Conservation (phyloP, 805 yeast species). For the Yamadazyma takamatsuzukensis region DNA sequence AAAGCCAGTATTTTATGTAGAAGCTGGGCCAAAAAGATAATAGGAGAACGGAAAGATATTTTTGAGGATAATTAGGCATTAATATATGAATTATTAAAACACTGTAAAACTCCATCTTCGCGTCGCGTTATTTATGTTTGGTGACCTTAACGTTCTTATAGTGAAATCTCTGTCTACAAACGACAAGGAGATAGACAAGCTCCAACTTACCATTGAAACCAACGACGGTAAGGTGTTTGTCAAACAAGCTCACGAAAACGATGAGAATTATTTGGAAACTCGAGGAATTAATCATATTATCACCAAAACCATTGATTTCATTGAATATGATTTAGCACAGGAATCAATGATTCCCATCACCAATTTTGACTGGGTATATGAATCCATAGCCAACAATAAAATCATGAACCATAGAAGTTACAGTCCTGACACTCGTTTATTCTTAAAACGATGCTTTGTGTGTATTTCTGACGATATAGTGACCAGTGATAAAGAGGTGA, state of each 20-base stretch:
- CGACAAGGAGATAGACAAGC: slow-evolving; percentile 8
- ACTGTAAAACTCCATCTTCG: background rate
- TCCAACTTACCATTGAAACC: slow-evolving; percentile 8
- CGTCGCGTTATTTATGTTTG: slow-evolving; percentile 5
- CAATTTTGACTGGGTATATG: slow-evolving; percentile 56
- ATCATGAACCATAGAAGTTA: slow-evolving; percentile 53
- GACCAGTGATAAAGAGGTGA: slow-evolving; percentile 59
- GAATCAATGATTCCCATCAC: slow-evolving; percentile 64
- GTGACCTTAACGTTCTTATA: slow-evolving; percentile 3
- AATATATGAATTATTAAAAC: background rate
- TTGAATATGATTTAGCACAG: slow-evolving; percentile 44
- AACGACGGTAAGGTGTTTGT: slow-evolving; percentile 7
- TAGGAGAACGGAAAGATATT: slow-evolving; percentile 41
- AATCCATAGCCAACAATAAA: slow-evolving; percentile 38
- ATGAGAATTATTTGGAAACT: slow-evolving; percentile 8
- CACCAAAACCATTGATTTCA: slow-evolving; percentile 49
- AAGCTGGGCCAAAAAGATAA: slow-evolving; percentile 73
- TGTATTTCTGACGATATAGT: slow-evolving; percentile 57
- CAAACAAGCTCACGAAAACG: slow-evolving; percentile 6
- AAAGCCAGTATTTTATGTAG: slow-evolving; percentile 78
- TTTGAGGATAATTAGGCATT: slow-evolving; percentile 21
- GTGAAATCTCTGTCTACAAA: slow-evolving; percentile 3
- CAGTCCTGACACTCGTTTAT: slow-evolving; percentile 67
- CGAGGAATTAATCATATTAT: slow-evolving; percentile 41
- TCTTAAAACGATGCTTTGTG: slow-evolving; percentile 59